A percentile compares a stretch with the other conserved stretches of the same genome.
phyloP scores from a whole-genome alignment of 2,329 filamentous ascomycete genomes.

The Ustulina deusta region DNA sequence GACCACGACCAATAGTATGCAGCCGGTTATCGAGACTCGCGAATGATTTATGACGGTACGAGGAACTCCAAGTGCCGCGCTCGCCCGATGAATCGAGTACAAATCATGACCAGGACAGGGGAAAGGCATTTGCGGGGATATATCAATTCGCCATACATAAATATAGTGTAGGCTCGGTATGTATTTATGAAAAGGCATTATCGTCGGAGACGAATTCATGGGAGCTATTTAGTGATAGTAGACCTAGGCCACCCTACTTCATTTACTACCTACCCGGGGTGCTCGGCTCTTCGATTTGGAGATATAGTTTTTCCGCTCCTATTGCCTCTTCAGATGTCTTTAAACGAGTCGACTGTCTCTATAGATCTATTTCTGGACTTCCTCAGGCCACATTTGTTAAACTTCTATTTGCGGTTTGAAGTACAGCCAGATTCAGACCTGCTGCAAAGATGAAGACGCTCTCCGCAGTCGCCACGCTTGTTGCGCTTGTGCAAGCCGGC shows the following conservation, averaged over 20 bases:
- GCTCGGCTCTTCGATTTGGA: background rate
- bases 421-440: background rate
- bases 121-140: slow-evolving; percentile 1
- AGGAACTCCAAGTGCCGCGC: slow-evolving; percentile 18
- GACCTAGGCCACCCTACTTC: background rate
- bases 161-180: slow-evolving; percentile 28
- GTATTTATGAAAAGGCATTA: background rate
- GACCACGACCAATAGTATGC: slow-evolving; percentile 16
- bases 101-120: background rate
- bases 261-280: background rate
- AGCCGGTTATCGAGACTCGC: slow-evolving; percentile 19
- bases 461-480: slow-evolving; percentile 14
- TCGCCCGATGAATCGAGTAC: background rate
- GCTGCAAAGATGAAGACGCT: slow-evolving; percentile 32
- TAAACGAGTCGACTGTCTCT: background rate
- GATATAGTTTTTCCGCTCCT: background rate
- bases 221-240: background rate
- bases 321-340: background rate
- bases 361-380: background rate
- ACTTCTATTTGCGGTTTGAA: background rate
- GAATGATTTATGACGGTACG: background rate
- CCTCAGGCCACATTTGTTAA: background rate
- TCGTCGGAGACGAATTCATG: background rate
- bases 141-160: slow-evolving; percentile 5
- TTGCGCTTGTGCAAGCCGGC: slow-evolving; percentile 29